These are phyloP conservation scores for Verbena officinalis DNA, from an alignment of 257 asterid species.

Conservation along the genomic window DNA sequence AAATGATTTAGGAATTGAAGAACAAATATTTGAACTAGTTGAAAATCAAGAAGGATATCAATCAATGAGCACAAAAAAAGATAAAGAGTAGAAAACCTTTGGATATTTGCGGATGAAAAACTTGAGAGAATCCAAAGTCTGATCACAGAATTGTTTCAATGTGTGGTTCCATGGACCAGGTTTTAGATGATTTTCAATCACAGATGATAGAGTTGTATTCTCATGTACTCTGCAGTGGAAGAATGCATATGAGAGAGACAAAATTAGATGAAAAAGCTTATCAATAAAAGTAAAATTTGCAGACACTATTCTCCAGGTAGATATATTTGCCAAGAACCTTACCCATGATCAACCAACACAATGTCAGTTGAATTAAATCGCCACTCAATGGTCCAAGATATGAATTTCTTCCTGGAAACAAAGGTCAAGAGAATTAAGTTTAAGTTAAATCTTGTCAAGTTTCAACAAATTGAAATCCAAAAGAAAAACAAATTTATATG, in stretches of 20 bases:
- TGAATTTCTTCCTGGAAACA: conserved; percentile 65
- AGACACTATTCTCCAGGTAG: not conserved
- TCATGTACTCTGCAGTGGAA: conserved; percentile 67
- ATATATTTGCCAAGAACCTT: conserved; percentile 33
- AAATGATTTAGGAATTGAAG: conserved; percentile 5
- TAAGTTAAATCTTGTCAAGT: not conserved
- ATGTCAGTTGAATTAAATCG: conserved; percentile 74
- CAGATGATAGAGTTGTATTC: conserved; percentile 49
- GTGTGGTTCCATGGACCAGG: conserved; percentile 85
- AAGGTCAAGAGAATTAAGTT: conserved; percentile 5
- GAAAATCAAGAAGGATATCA: conserved; percentile 14
- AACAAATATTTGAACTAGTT: conserved; percentile 2
- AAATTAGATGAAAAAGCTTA: not conserved
- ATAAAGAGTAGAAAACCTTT: conserved; percentile 53
- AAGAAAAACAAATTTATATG: not conserved
- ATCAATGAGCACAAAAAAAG: not conserved
- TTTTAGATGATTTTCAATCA: conserved; percentile 70
- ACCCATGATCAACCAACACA: conserved; percentile 80
- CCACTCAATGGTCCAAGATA: conserved; percentile 97
- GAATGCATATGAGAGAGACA: conserved; percentile 8
- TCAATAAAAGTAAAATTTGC: not conserved
- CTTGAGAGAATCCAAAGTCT: conserved; percentile 62
- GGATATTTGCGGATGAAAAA: conserved; percentile 74
- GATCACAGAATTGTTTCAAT: conserved; percentile 66
- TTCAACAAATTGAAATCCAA: not conserved